phyloP scores from a whole-genome alignment of 2,329 filamentous ascomycete genomes.

The Penicillium polonicum region DNA sequence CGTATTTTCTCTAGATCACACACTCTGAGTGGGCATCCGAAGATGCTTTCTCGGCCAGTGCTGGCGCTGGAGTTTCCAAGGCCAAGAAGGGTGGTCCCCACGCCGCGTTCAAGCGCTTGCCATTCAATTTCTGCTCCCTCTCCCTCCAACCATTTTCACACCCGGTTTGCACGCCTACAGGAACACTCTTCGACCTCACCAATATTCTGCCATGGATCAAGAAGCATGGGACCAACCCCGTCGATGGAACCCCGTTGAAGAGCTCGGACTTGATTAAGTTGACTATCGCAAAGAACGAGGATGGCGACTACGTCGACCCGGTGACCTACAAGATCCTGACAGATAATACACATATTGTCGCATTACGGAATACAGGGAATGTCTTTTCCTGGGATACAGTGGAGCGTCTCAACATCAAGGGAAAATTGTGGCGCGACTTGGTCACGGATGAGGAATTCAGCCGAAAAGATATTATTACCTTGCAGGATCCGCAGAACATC shows the following conservation, averaged over 20 bases:
- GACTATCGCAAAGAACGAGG: conserved; percentile 87
- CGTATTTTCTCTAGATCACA: conserved; percentile 64
- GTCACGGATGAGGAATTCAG: conserved; percentile 83
- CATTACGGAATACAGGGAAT: conserved; percentile 81
- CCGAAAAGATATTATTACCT: conserved; percentile 87
- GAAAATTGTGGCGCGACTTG: conserved; percentile 92
- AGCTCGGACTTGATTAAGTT: conserved; percentile 84
- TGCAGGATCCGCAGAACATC: conserved; percentile 93
- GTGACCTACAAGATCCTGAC: conserved; percentile 98
- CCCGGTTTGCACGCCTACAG: conserved; percentile 83
- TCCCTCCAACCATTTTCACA: conserved; percentile 93
- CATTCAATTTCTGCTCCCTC: conserved; percentile 97
- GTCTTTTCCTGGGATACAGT: conserved; percentile 97
- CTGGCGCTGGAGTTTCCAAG: conserved; percentile 64
- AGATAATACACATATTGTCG: conserved; percentile 95
- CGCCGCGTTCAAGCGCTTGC: conserved; percentile 78
- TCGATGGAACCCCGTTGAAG: conserved; percentile 75
- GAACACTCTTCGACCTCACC: conserved; percentile 92
- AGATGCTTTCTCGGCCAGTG: conserved; percentile 82
- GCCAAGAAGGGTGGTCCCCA: conserved; percentile 52
- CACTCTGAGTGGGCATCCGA: conserved; percentile 96
- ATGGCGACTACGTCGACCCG: conserved; percentile 88
- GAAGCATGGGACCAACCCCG: conserved; percentile 88
- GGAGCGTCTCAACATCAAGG: conserved; percentile 91
- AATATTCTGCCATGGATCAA: conserved; percentile 93